These are phyloP conservation scores for Phlyctochytrium planicorne DNA, from an alignment of 192 early-diverging fungal species.

Conservation along the genomic window DNA sequence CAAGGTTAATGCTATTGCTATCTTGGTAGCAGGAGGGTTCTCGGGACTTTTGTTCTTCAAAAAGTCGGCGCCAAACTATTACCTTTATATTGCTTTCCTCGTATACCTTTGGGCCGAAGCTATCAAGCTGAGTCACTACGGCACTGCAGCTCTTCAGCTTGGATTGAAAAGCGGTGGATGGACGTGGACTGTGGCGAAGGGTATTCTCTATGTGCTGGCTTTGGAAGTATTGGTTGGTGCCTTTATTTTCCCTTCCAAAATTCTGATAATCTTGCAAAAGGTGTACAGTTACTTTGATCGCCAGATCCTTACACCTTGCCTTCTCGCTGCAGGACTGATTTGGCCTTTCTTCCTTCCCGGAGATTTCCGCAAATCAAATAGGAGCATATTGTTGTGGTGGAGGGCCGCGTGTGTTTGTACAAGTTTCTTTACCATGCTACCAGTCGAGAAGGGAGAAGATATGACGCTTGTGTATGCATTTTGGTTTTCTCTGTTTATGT, in stretches of 20 bases:
- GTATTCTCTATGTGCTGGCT: conserved; percentile 54
- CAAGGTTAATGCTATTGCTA: conserved; percentile 12
- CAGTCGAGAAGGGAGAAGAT: conserved; percentile 82
- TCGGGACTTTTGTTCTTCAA: conserved; percentile 68
- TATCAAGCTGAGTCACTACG: conserved; percentile 17
- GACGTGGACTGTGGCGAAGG: conserved; percentile 6
- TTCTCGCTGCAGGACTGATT: conserved; percentile 59
- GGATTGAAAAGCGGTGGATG: conserved; percentile 5
- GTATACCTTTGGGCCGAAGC: conserved; percentile 74
- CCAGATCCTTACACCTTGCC: conserved; percentile 58
- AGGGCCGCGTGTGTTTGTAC: conserved; percentile 62
- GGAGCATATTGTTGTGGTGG: conserved; percentile 63
- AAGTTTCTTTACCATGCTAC: conserved; percentile 83
- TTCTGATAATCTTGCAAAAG: conserved; percentile 27
- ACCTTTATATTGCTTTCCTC: conserved; percentile 84
- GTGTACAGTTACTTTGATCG: conserved; percentile 88
- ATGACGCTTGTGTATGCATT: conserved; percentile 55
- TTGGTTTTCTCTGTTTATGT: no score
- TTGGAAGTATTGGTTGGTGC: conserved; percentile 74
- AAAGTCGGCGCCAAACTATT: conserved; percentile 81
- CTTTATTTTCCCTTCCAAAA: background rate
- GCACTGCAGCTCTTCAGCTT: conserved; percentile 10
- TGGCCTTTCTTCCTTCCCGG: conserved; percentile 67
- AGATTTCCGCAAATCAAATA: conserved; percentile 45
- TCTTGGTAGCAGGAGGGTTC: conserved; percentile 34